A percentile compares a stretch with the other conserved stretches of the same genome.
Evolutionary conservation across 768 basidiomycete species (phyloP).

Genomic region (Boletus sp.): DNA sequence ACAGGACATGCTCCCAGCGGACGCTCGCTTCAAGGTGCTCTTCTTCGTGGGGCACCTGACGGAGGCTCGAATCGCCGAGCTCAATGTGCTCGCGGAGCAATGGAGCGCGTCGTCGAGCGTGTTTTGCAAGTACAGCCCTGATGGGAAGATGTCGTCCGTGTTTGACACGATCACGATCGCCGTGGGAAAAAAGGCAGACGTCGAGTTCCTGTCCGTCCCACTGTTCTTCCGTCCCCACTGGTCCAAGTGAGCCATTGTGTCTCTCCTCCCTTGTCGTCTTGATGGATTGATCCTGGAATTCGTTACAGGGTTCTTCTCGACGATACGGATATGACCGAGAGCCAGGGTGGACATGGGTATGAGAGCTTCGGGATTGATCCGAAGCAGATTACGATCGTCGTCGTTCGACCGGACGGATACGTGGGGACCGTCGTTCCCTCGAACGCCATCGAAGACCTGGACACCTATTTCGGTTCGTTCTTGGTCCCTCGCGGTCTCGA

Average conservation of each 20-base stretch:
- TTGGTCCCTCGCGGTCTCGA: slow-evolving; percentile 22
- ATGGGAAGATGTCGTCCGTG: background rate
- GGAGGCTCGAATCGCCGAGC: background rate
- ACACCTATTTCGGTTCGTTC: slow-evolving; percentile 51
- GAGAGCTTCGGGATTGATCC: slow-evolving; percentile 34
- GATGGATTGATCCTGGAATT: background rate
- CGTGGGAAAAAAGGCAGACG: background rate
- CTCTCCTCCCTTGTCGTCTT: background rate
- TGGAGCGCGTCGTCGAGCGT: background rate
- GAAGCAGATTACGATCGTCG: slow-evolving; percentile 31
- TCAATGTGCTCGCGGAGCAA: background rate
- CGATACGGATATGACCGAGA: slow-evolving; percentile 33
- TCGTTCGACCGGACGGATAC: slow-evolving; percentile 43
- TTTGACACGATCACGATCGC: background rate
- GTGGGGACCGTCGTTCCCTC: slow-evolving; percentile 37
- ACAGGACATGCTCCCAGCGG: background rate
- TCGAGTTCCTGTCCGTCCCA: background rate
- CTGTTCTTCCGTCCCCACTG: slow-evolving; percentile 32
- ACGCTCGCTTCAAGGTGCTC: background rate
- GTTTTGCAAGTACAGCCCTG: background rate
- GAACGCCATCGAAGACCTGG: slow-evolving; percentile 32
- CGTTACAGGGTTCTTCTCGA: slow-evolving; percentile 35
- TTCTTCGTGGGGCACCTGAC: slow-evolving; percentile 1
- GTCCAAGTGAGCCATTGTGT: slow-evolving; percentile 34
- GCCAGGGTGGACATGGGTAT: slow-evolving; percentile 35